phyloP scores from a whole-genome alignment of 2,329 filamentous ascomycete species.

The Claviceps lovelessii region DNA sequence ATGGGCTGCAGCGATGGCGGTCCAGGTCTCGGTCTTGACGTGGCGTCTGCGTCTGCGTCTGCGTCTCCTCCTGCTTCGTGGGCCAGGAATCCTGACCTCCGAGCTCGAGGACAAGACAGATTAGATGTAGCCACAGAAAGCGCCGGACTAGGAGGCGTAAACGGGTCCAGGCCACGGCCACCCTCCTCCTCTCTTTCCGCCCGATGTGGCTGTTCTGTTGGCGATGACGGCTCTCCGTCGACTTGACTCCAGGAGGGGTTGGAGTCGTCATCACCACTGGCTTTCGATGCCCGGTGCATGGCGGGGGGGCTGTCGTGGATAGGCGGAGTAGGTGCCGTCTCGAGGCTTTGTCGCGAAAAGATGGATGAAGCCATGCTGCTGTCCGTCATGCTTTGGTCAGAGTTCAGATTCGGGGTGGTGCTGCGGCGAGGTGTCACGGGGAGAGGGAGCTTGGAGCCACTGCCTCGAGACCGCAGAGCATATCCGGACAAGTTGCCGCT shows the following conservation, averaged over 20 bases:
- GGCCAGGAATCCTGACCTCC: constrained; percentile 5
- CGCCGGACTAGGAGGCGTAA: constrained; percentile 11
- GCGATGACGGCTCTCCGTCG: constrained; percentile 5
- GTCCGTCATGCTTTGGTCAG: constrained; percentile 26
- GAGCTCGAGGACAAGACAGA: constrained; percentile 12
- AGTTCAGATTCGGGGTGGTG: constrained; percentile 20
- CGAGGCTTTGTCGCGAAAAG: constrained; percentile 23
- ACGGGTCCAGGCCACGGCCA: not conserved
- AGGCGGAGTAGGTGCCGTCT: constrained; percentile 19
- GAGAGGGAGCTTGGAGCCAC: constrained; percentile 25
- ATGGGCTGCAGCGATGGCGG: constrained; percentile 21
- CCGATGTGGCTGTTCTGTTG: not conserved
- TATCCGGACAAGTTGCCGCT: constrained; percentile 13
- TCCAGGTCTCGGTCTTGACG: too few relatives aligned
- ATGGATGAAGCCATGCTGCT: constrained; percentile 29
- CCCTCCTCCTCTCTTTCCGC: not conserved
- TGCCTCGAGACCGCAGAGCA: constrained; percentile 20
- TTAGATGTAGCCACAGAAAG: constrained; percentile 8
- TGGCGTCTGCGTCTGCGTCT: constrained; percentile 6
- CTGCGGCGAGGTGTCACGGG: constrained; percentile 24
- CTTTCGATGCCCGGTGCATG: constrained; percentile 8
- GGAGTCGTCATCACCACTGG: constrained; percentile 6
- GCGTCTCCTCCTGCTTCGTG: constrained; percentile 2
- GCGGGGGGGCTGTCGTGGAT: constrained; percentile 15
- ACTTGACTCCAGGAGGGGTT: constrained; percentile 14